These are phyloP conservation scores for Penicillium sp. DNA, from an alignment of 2,329 filamentous ascomycete species.

Conservation along the genomic window DNA sequence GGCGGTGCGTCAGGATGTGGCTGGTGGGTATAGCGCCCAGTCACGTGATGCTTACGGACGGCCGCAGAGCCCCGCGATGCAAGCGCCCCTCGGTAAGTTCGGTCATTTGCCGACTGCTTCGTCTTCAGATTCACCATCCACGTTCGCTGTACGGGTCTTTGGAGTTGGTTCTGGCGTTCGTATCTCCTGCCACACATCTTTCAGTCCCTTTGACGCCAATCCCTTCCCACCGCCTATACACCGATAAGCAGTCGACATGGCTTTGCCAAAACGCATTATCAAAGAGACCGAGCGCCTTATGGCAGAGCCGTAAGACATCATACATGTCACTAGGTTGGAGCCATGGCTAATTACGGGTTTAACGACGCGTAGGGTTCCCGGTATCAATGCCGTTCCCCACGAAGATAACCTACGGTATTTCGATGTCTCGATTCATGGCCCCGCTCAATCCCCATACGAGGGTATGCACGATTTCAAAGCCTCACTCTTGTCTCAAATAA, in stretches of 20 bases:
- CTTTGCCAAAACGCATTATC: constrained; percentile 91
- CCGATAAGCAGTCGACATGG: constrained; percentile 45
- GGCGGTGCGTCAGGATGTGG: constrained; percentile 12
- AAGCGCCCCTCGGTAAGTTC: constrained; percentile 30
- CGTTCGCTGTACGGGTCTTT: not conserved
- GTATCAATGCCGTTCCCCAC: constrained; percentile 92
- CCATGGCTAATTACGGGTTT: constrained; percentile 5
- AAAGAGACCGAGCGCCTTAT: constrained; percentile 98
- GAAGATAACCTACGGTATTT: constrained; percentile 98
- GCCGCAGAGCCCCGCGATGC: constrained; percentile 18
- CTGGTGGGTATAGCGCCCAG: not conserved
- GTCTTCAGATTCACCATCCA: not conserved
- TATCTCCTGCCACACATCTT: not conserved
- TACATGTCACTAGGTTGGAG: not conserved
- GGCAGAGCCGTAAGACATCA: constrained; percentile 77
- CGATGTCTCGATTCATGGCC: constrained; percentile 93
- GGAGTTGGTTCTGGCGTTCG: not conserved
- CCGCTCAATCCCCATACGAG: constrained; percentile 90
- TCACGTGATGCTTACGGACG: constrained; percentile 18
- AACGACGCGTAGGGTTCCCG: constrained; percentile 68
- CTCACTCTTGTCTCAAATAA: constrained; percentile 3
- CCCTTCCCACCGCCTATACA: constrained; percentile 6
- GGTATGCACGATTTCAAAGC: constrained; percentile 50
- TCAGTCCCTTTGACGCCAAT: not conserved
- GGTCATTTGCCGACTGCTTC: constrained; percentile 13